Evolutionary conservation across 257 asterid species (phyloP), one percentile per base, ranked within the genome.

Genomic region (Perilla frutescens): DNA sequence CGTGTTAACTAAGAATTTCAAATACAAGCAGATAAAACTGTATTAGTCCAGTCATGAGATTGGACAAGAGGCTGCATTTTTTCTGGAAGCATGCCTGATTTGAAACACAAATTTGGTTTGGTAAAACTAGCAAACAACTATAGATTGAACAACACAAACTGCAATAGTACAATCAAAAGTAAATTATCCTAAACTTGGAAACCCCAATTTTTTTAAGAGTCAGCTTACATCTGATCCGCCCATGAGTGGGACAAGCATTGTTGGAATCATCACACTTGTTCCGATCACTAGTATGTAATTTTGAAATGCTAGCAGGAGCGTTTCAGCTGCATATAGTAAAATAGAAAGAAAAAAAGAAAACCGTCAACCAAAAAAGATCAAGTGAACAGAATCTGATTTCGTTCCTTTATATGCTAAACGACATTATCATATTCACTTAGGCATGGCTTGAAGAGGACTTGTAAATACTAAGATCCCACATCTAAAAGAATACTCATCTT

Each of bases 181-280:
- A 48, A 34, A 47, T 9, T 5, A 7, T 62, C 34, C 32, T 40
- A 10, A 65, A 71, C 31, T 44, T 20, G 7, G 51, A 78, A 76
- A 54, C 11, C 62, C 62, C 49, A 57, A 7, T 5, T 6, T 7
- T 5, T 3, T 67, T 15, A 50, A 8, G 62, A 37, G 57, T 39
- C 49, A 63, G 69, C 96, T 87, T 88, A 91, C 97, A 81, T 93
- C 89, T n/a, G 89, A 77, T 74, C 98, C 98, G 0, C 98, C 98
- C 98, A 93, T 93, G 62, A 75, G 58, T 1, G 96, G 94, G 71
- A 93, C 97, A n/a, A 93, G 92, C 60, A 76, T 4, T 36, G 96
- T 74, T 14, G 97, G 96, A 61, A 93, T 87, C 96, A 91, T 91
- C 54, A 87, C 97, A 77, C 95, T 89, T 65, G 94, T 89, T 66